Base-by-base conservation (phyloP, 2,329 filamentous ascomycete species). In the Alternaria brassicicola region DNA sequence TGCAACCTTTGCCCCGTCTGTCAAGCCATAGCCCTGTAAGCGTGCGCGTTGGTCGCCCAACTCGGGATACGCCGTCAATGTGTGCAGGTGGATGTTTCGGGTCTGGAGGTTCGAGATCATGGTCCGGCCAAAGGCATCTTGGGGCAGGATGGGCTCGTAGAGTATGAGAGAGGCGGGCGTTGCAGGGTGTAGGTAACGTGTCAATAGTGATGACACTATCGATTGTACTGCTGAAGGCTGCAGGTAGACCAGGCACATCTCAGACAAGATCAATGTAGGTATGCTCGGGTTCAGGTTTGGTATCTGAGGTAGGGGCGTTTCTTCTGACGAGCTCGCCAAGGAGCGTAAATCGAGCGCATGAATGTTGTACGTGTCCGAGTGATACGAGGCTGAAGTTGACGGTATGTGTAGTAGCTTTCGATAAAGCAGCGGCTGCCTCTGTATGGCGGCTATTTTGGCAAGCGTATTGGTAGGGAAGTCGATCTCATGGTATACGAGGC, bases 201-300 rank as follows among this genome's bases (percentile, higher is more conserved):
- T 68, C 12, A 74, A 64, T 21, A 80, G 66, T 10, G 69, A 67
- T 35, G 81, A 76, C 21, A 96, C 77, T 4, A 94, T 87, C 2
- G 80, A 78, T 35, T 83, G 81, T 0, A 93, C 89, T 50, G 88
- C 84, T 0, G 83, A 70, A 0, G 88, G 84, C 8, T 88, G 83
- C 1, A 99, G 85, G 72, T 99, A 99, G 75, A 95, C 92, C 30
- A 99, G 84, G 74, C 95, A 99, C 82, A 95, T 98, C 78, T 99
- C 95, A 0, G 94, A 98, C 6, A 99, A 83, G 23, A 99, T 78
- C 8, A 99, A 80, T 0, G 95, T 99, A 0, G 95, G 92, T 0
- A 91, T 68, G 23, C 73, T 86, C 69, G 66, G 78, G 72, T 80
- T 85, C 67, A 80, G 87, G 65, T 67, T 77, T 2, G 79, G 78